Conservation (phyloP, 352 stramenopile species). For the Thalassiosira ordinaria region DNA sequence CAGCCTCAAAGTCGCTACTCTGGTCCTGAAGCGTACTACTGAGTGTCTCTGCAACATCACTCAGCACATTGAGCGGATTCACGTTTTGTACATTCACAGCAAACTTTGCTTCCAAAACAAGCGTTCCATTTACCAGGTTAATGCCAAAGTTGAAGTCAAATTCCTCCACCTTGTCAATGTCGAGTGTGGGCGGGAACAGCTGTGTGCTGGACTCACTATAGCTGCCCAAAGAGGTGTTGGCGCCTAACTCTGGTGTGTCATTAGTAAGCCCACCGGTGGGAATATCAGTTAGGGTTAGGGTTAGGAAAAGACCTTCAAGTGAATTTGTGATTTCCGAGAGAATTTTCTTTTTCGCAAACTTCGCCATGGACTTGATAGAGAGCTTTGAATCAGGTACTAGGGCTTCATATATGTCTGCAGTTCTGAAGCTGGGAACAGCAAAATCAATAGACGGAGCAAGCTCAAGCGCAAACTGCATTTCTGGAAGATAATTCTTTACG, state of each 20-base stretch:
- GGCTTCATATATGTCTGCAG: conserved; percentile 14
- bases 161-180: conserved; percentile 41
- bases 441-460: conserved; percentile 26
- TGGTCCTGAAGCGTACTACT: neutral
- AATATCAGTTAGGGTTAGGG: conserved; percentile 14
- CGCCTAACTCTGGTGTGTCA: neutral
- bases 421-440: conserved; percentile 16
- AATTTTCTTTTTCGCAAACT: conserved; percentile 25
- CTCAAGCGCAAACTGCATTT: conserved; percentile 29
- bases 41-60: conserved; percentile 11
- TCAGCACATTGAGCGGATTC: conserved; percentile 25
- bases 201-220: conserved; percentile 20
- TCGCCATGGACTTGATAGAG: neutral
- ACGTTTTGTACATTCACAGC: no score
- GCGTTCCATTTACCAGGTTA: no score
- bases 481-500: conserved; percentile 32
- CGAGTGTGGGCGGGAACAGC: conserved; percentile 34
- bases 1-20: conserved; percentile 18
- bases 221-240: neutral
- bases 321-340: conserved; percentile 9
- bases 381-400: no score
- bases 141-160: conserved; percentile 38
- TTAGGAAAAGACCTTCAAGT: conserved; percentile 38
- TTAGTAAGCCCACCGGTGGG: conserved; percentile 2
- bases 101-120: no score